Percentiles rank a stretch among this genome's conserved stretches.
Evolutionary conservation across 2,329 filamentous ascomycete species (phyloP).

Genomic region (Tolypocladium paradoxum): DNA sequence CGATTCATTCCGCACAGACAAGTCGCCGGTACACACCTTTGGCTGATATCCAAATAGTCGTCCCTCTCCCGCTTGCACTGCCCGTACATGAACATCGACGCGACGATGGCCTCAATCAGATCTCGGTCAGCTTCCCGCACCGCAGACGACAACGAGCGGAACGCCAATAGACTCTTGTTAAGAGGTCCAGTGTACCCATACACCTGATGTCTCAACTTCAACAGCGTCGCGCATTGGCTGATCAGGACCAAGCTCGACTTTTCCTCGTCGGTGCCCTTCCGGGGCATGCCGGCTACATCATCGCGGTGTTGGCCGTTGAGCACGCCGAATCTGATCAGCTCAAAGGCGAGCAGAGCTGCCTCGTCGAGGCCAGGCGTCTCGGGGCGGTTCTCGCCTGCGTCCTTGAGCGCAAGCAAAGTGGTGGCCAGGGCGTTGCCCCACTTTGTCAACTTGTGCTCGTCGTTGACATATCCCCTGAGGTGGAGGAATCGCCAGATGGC

Average conservation of each 20-base stretch:
- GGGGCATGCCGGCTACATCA: conserved; percentile 43
- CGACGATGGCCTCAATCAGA: conserved; percentile 71
- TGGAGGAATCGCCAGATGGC: conserved; percentile 84
- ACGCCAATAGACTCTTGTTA: conserved; percentile 79
- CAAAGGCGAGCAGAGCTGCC: conserved; percentile 70
- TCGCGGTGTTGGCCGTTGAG: conserved; percentile 59
- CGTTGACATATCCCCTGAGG: conserved; percentile 73
- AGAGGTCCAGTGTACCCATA: conserved; percentile 93
- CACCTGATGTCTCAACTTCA: conserved; percentile 69
- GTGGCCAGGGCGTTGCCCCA: conserved; percentile 75
- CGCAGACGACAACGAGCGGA: conserved; percentile 70
- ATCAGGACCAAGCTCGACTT: conserved; percentile 71
- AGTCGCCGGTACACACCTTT: conserved; percentile 44
- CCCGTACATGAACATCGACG: conserved; percentile 69
- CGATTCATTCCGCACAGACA: neutral
- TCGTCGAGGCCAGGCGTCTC: conserved; percentile 53
- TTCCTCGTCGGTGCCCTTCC: conserved; percentile 56
- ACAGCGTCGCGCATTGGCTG: conserved; percentile 74
- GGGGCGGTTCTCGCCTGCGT: conserved; percentile 34
- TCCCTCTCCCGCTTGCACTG: conserved; percentile 62
- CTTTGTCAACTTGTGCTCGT: conserved; percentile 64
- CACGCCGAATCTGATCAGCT: conserved; percentile 69
- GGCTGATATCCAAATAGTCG: conserved; percentile 57
- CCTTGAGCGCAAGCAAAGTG: conserved; percentile 52
- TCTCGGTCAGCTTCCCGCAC: conserved; percentile 73